Base-by-base conservation (phyloP, 2,329 filamentous ascomycete species). In the Thermomyces lanuginosus region DNA sequence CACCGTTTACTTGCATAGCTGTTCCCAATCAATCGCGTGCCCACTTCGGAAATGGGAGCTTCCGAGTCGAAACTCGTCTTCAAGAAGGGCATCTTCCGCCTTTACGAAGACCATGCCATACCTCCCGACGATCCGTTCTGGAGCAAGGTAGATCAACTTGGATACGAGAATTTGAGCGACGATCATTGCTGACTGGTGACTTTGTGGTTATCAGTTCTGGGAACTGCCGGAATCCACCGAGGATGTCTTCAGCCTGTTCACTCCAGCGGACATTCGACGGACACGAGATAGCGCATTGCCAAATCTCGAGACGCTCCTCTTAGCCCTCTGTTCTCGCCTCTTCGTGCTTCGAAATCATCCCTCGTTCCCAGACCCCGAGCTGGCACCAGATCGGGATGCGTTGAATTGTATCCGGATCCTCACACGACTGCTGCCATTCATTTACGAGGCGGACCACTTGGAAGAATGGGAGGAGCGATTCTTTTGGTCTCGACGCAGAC, bases 31-130 rank as follows among this genome's bases (percentile, higher is more conserved):
- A 37, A 49, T 37, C 30, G 22, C 10, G 32, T 29, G 32, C 30
- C 32, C 38, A 34, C 39, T 35, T 40, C 44, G 39, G 49, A 45
- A 30, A 98, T 98, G 89, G 89, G 89, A 56, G 86, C 86, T 50
- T 93, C 86, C 58, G 86, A 95, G 61, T 95, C 86, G 46, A 95
- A 95, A 68, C 74, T 95, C 49, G 82, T 86, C 49, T 95, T 98
- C 69, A 95, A 93, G 60, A 81, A 92, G 59, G 86, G 84, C 58
- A 92, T 95, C 61, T 93, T 95, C 63, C 74, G 79, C 49, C 72
- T 98, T 33, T 89, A 83, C n/a, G 83, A 92, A 53, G 78, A 92
- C 52, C 73, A 75, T 39, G 67, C 79, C 50, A 93, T 95, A 48
- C 67, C 82, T 33, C 72, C 82, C 30, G 77, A 89, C 55, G 82